These are phyloP conservation scores for Ceratocystis diversiconidia DNA, from an alignment of 2,329 filamentous ascomycete species.

Conservation along the genomic window DNA sequence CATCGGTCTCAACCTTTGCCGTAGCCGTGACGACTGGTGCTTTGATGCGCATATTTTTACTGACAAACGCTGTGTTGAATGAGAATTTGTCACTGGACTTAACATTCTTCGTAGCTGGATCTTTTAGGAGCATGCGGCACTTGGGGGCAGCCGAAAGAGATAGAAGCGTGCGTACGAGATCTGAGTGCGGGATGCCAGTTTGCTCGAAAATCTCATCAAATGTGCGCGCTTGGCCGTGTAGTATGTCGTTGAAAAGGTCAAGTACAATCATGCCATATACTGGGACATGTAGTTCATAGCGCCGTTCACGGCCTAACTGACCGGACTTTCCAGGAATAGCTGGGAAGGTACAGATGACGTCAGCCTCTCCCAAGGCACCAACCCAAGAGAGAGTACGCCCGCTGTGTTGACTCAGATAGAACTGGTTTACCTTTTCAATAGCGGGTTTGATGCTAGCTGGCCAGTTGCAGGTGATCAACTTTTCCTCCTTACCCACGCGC, in stretches of 20 bases:
- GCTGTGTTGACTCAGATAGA: slow-evolving; percentile 75
- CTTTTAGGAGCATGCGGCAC: slow-evolving; percentile 65
- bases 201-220: slow-evolving; percentile 69
- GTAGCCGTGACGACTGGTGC: slow-evolving; percentile 68
- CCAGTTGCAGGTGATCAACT: slow-evolving; percentile 27
- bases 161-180: slow-evolving; percentile 65
- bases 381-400: slow-evolving; percentile 82
- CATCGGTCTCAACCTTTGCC: slow-evolving; percentile 69
- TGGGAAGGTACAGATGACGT: slow-evolving; percentile 68
- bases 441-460: slow-evolving; percentile 9
- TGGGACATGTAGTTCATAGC: slow-evolving; percentile 81
- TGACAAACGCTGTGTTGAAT: slow-evolving; percentile 70
- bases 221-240: slow-evolving; percentile 29
- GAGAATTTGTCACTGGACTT: slow-evolving; percentile 64
- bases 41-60: slow-evolving; percentile 76
- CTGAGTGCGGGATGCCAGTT: slow-evolving; percentile 62
- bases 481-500: slow-evolving; percentile 27
- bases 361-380: slow-evolving; percentile 58
- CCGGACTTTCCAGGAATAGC: slow-evolving; percentile 55
- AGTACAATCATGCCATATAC: slow-evolving; percentile 88
- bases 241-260: slow-evolving; percentile 72
- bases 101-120: slow-evolving; percentile 63
- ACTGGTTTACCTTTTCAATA: slow-evolving; percentile 52
- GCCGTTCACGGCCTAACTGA: slow-evolving; percentile 46
- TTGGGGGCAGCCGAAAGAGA: slow-evolving; percentile 74